Evolutionary conservation across 805 yeast genomes (phyloP).

Genomic region (Ogataea degrootiae): DNA sequence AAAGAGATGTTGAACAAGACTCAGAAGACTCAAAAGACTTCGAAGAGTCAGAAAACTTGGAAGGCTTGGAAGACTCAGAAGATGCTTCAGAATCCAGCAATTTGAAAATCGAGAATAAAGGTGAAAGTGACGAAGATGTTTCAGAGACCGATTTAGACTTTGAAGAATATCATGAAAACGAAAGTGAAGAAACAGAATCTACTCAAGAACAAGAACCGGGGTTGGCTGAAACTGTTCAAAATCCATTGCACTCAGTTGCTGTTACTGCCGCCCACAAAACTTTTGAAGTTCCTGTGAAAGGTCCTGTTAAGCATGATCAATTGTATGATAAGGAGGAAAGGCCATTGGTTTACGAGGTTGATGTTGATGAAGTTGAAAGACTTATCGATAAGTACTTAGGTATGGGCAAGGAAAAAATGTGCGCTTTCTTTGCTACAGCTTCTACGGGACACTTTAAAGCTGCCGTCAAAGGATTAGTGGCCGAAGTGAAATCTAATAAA

Average conservation of each 20-base stretch:
- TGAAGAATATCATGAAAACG: not conserved
- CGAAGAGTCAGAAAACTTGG: too few species aligned
- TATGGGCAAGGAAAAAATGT: constrained; percentile 26
- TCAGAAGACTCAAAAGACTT: too few species aligned
- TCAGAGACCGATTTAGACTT: not conserved
- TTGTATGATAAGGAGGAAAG: constrained; percentile 18
- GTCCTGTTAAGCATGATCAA: constrained; percentile 19
- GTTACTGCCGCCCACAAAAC: not conserved
- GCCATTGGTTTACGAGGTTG: constrained; percentile 19
- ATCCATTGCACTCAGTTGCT: constrained; percentile 1
- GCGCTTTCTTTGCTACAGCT: constrained; percentile 24
- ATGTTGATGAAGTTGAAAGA: constrained; percentile 20
- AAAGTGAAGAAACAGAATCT: not conserved
- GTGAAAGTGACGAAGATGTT: constrained; percentile 1
- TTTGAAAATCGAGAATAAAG: not conserved
- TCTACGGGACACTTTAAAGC: constrained; percentile 22
- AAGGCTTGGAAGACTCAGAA: too few species aligned
- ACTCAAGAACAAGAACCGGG: not conserved
- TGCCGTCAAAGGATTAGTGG: constrained; percentile 17
- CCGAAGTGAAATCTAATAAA: constrained; percentile 3
- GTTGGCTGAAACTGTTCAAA: not conserved
- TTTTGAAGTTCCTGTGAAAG: constrained; percentile 23
- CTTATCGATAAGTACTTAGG: constrained; percentile 16
- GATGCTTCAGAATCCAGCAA: too few species aligned
- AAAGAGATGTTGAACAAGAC: too few species aligned